Evolutionary conservation across 164 flowering plant species (phyloP).

Genomic region (Nymphaea colorata): DNA sequence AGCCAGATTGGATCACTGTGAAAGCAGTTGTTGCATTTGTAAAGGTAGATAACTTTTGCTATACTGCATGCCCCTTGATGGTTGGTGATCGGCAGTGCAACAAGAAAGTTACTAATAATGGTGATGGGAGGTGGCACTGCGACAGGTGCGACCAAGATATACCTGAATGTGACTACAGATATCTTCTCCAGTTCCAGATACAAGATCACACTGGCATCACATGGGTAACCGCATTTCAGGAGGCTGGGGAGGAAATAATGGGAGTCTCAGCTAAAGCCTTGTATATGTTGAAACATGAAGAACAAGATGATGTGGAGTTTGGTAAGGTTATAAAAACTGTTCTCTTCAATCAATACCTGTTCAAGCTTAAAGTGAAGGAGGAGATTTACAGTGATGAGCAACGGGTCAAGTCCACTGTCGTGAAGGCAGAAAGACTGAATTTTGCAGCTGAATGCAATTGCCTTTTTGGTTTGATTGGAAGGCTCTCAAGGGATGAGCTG

Average conservation of each 20-base stretch:
- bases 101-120: slow-evolving; percentile 87
- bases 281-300: slow-evolving; percentile 52
- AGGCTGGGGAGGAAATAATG: slow-evolving; percentile 75
- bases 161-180: slow-evolving; percentile 80
- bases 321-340: slow-evolving; percentile 38
- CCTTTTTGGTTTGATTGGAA: slow-evolving; percentile 41
- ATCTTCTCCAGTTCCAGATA: slow-evolving; percentile 76
- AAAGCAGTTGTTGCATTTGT: slow-evolving; percentile 48
- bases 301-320: slow-evolving; percentile 66
- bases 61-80: slow-evolving; percentile 81
- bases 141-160: slow-evolving; percentile 76
- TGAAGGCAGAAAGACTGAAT: slow-evolving; percentile 66
- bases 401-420: slow-evolving; percentile 72
- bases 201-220: slow-evolving; percentile 85
- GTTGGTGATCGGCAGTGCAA: slow-evolving; percentile 79
- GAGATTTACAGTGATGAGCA: slow-evolving; percentile 84
- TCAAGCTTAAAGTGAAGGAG: slow-evolving; percentile 91
- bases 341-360: slow-evolving; percentile 43
- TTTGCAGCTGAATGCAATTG: slow-evolving; percentile 44
- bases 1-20: slow-evolving; percentile 92
- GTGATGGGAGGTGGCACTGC: slow-evolving; percentile 91
- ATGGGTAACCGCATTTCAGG: slow-evolving; percentile 98
- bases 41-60: slow-evolving; percentile 75
- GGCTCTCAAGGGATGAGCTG: no score
- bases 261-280: slow-evolving; percentile 73